Percentiles rank a stretch among this genome's conserved stretches.
phyloP scores from a whole-genome alignment of 2,329 filamentous ascomycete genomes.

The Coniochaeta sp. region DNA sequence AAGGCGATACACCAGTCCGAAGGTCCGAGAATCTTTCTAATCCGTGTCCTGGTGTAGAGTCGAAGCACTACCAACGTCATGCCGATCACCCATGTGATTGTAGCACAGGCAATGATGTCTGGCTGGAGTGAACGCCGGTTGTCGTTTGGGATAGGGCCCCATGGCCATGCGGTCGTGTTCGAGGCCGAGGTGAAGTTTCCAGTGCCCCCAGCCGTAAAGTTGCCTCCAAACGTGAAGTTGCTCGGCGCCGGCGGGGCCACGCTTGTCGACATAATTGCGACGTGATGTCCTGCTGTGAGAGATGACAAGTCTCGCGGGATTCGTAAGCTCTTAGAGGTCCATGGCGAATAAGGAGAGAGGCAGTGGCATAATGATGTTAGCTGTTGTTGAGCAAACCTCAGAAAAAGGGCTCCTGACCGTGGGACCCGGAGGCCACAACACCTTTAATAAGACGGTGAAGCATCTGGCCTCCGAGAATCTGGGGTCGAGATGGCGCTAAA shows the following conservation, averaged over 20 bases:
- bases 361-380: background rate
- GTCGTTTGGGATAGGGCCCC: constrained; percentile 6
- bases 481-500: background rate
- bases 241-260: background rate
- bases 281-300: background rate
- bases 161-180: background rate
- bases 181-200: background rate
- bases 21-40: constrained; percentile 26
- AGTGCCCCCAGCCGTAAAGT: background rate
- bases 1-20: constrained; percentile 29
- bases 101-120: constrained; percentile 17
- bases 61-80: constrained; percentile 25
- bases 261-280: background rate
- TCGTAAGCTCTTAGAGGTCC: background rate
- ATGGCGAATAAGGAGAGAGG: background rate
- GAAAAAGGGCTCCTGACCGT: background rate
- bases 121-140: constrained; percentile 12
- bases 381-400: background rate
- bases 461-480: background rate
- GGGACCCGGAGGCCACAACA: background rate
- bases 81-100: constrained; percentile 21
- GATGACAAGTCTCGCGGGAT: background rate
- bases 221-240: background rate
- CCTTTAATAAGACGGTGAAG: background rate
- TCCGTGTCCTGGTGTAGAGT: constrained; percentile 27